A percentile compares a stretch with the other conserved stretches of the same genome.
These are phyloP conservation scores for Neopestalotiopsis rosae DNA, from an alignment of 2,329 filamentous ascomycete genomes.

Conservation along the genomic window DNA sequence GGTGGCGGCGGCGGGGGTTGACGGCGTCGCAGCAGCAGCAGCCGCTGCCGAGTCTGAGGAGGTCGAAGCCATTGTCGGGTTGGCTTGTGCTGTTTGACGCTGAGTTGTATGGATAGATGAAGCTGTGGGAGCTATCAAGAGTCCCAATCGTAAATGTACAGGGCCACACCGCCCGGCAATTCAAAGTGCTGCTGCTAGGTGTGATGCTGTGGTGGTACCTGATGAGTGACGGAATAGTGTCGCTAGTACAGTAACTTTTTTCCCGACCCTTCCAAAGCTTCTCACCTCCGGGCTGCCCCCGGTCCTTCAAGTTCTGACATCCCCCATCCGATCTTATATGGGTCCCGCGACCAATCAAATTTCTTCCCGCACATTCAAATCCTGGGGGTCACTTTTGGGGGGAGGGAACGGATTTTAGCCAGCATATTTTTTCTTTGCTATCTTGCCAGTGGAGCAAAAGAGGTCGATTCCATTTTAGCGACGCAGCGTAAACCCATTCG, in stretches of 20 bases:
- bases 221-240: not conserved
- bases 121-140: not conserved
- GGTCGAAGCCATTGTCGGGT: not conserved
- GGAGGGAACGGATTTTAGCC: not conserved
- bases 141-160: not conserved
- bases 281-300: not conserved
- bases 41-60: constrained; percentile 4
- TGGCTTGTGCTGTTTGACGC: not conserved
- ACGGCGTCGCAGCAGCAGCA: constrained; percentile 11
- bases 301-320: not conserved
- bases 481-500: no score
- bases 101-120: not conserved
- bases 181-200: not conserved
- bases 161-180: constrained; percentile 17
- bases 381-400: not conserved
- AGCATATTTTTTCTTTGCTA: no score
- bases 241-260: not conserved
- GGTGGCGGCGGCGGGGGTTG: constrained; percentile 20
- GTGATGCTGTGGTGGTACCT: not conserved
- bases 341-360: not conserved
- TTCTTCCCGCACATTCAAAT: not conserved
- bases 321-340: not conserved
- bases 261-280: not conserved
- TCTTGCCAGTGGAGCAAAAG: constrained; percentile 6
- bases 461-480: not conserved